Evolutionary conservation across 2,329 filamentous ascomycete genomes (phyloP), one percentile per base, ranked within the genome.

Genomic region (Elsinoe australis): DNA sequence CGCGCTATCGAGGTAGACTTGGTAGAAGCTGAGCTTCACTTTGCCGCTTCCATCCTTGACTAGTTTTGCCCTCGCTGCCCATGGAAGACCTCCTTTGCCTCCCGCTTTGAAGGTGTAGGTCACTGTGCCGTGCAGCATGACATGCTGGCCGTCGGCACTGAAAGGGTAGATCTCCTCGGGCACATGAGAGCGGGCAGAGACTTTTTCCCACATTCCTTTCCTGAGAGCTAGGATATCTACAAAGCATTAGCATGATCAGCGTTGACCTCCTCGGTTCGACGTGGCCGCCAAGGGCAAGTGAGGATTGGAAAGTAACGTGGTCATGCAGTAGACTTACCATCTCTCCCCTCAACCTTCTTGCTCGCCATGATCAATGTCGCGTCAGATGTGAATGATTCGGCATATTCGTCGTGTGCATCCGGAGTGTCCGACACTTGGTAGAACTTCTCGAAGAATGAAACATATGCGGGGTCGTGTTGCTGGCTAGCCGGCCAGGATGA

Each of bases 81-180:
- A 80, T 8, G 77, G 73, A 3, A 76, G 59, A 2, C 57, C 57
- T 4, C 58, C 57, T 44, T 66, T 63, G 21, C 65, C 66, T 12
- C 73, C 75, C 56, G 72, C 71, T 56, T 74, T 76, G 47, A 78
- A 56, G 10, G 57, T 67, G 59, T 76, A 78, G 33, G 67, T 67
- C 9, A 78, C 76, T 3, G 61, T 72, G 1, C 75, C 75, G 53
- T 71, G 70, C 3, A 78, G 55, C 74, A 79, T 78, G 14, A 74
- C 66, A 53, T 78, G 72, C 22, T 71, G 60, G 1, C 67, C 59
- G 31, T 63, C 61, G 2, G 62, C 50, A 5, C 71, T 71, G 56
- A 74, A 76, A 0, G 73, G 67, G 55, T 72, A 77, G 28, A 78
- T 66, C 61, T 73, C 71, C 0, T 61, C 46, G 0, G 71, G 66